Percentiles rank a stretch among this genome's conserved stretches.
Evolutionary conservation across 2,329 filamentous ascomycete species (phyloP).

Genomic region (Colletotrichum costaricense): DNA sequence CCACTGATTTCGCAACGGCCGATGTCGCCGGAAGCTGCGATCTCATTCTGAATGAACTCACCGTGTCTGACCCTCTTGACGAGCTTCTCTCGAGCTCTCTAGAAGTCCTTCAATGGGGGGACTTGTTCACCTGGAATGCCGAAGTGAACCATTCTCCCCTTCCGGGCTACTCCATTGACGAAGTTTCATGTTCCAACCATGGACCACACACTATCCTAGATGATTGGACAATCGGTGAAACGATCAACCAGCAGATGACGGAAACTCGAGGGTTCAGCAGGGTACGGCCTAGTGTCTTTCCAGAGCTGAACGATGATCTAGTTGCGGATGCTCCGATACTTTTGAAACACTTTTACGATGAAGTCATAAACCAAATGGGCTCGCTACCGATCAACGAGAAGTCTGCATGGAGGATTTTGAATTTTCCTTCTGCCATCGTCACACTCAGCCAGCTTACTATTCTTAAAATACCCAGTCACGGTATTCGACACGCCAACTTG

Average conservation of each 20-base stretch:
- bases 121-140: background rate
- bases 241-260: background rate
- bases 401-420: constrained; percentile 14
- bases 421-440: constrained; percentile 1
- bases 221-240: background rate
- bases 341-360: constrained; percentile 12
- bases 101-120: background rate
- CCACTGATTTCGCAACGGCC: too few relatives aligned
- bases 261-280: background rate
- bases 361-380: constrained; percentile 17
- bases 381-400: constrained; percentile 15
- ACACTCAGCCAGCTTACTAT: constrained; percentile 5
- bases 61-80: background rate
- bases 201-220: background rate
- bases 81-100: background rate
- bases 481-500: background rate
- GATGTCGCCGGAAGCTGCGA: too few relatives aligned
- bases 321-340: background rate
- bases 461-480: background rate
- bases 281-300: background rate
- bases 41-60: background rate
- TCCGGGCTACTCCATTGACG: too few relatives aligned
- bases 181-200: too few relatives aligned
- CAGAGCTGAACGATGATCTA: background rate
- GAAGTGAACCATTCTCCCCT: background rate